Conservation (phyloP, 225 moss, liverwort and hornwort genomes). For the Anthoceros angustus region DNA sequence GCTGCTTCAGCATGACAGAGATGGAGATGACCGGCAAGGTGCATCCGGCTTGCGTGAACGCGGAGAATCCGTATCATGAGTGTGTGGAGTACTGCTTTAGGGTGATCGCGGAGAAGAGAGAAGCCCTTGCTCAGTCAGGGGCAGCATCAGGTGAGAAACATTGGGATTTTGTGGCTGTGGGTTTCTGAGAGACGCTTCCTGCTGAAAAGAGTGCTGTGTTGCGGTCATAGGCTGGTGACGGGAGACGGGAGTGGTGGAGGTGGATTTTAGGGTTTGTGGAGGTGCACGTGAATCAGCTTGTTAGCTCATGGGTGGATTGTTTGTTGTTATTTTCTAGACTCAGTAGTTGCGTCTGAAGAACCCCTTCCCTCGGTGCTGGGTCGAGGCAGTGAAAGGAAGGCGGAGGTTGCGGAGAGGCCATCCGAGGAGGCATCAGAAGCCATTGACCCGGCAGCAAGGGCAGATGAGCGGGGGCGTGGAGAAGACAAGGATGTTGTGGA, state of each 20-base stretch:
- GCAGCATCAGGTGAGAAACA: neutral
- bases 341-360: conserved; percentile 26
- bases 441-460: neutral
- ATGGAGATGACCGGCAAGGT: conserved; percentile 12
- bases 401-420: conserved; percentile 8
- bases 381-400: conserved; percentile 13
- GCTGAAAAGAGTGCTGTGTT: too few relatives aligned
- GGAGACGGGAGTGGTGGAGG: too few relatives aligned
- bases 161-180: too few relatives aligned
- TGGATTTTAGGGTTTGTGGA: too few relatives aligned
- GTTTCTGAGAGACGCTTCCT: too few relatives aligned
- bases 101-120: conserved; percentile 30
- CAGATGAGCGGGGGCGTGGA: conserved; percentile 15
- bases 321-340: conserved; percentile 4
- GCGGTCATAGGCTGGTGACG: too few relatives aligned
- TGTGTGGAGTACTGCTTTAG: conserved; percentile 46
- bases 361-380: conserved; percentile 30
- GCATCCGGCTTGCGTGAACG: conserved; percentile 39
- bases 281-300: conserved; percentile 10
- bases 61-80: conserved; percentile 39
- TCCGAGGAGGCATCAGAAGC: conserved; percentile 3
- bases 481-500: conserved; percentile 17
- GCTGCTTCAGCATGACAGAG: neutral
- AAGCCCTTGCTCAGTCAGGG: conserved; percentile 4
- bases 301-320: conserved; percentile 14